These are phyloP conservation scores for Aspergillus bombycis DNA, from an alignment of 2,329 filamentous ascomycete genomes.

Conservation along the genomic window DNA sequence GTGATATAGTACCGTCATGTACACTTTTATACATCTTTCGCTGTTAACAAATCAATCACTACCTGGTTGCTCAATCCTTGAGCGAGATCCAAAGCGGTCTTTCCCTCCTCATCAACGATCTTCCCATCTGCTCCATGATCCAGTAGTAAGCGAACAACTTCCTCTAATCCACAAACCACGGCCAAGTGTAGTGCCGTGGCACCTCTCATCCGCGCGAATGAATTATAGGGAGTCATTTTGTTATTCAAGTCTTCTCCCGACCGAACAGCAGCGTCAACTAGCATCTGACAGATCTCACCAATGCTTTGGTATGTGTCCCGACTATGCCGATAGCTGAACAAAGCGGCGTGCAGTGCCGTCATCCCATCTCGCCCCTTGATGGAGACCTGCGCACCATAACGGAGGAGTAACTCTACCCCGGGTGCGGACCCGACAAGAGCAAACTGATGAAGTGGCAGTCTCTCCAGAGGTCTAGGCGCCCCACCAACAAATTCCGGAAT, in stretches of 20 bases:
- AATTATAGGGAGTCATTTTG: not conserved
- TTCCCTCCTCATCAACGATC: not conserved
- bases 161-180: not conserved
- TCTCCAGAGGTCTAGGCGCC: not conserved
- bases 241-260: not conserved
- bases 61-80: not conserved
- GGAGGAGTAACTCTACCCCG: not conserved
- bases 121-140: not conserved
- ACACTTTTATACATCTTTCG: not conserved
- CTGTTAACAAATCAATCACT: not conserved
- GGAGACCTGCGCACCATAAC: not conserved
- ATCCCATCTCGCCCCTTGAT: not conserved
- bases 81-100: not conserved
- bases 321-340: not conserved
- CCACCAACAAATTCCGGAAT: not conserved
- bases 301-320: not conserved
- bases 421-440: not conserved
- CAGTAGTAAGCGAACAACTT: not conserved
- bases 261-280: not conserved
- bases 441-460: not conserved
- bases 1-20: not conserved
- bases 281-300: not conserved
- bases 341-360: not conserved
- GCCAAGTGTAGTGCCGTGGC: not conserved
- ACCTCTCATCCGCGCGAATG: not conserved